Base-by-base conservation (phyloP, 192 early-diverging fungal species). In the Entomortierella lignicola region DNA sequence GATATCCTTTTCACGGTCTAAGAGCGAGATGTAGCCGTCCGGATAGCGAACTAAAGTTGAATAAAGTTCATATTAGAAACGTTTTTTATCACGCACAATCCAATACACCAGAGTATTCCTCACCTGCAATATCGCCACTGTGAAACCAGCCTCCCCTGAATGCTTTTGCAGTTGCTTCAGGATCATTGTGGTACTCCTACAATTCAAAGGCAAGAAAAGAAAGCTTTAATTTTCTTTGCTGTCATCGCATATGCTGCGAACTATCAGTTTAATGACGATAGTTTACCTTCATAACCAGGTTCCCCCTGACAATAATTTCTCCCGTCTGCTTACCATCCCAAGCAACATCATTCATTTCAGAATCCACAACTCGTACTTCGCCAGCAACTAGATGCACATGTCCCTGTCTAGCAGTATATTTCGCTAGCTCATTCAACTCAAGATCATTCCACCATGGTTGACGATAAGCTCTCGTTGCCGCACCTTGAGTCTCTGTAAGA, bases 1-100 rank as follows among this genome's bases (percentile, higher is more conserved):
- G 23, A 91, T 85, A 39, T 91, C 90, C 58, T 91, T 91, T 53
- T 71, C 50, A 25, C 90, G 81, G 55, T 91, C 90, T 25, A 85
- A 72, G n/a, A 91, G 72, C 25, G 89, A 85, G 18, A 89, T 83
- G 52, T 84, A 85, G n/a, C 90, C 90, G 60, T 91, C 90, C 10
- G 84, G 68, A 47, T 89, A 82, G 18, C 85, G 80, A 18, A 91
- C 88, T 77, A 42, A 13, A 42, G 39, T 42, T 6, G 8, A 42
- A 42, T 10, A 6, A 42, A 13, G 39, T 42, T 10, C 39, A 42
- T 42, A 42, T 42, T n/a, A n/a, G n/a, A n/a, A n/a, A n/a, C n/a
- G n/a, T n/a, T n/a, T n/a, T n/a, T n/a, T n/a, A n/a, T n/a, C n/a
- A n/a, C n/a, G n/a, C n/a, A n/a, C 10, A 37, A 37, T 37, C 4